These are phyloP conservation scores for Morella rubra DNA, from an alignment of 306 rosid species.

Conservation along the genomic window DNA sequence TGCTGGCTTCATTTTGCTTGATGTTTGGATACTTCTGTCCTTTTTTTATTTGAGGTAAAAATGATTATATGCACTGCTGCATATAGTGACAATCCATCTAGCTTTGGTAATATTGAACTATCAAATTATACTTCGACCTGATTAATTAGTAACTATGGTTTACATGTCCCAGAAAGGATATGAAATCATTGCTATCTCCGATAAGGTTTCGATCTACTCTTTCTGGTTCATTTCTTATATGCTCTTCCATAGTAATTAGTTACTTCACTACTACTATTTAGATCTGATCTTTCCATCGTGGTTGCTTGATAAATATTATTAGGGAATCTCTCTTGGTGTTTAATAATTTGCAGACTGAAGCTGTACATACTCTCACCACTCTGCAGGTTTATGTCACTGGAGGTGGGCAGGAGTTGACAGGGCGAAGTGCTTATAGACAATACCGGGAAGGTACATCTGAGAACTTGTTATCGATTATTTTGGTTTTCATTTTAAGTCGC, in stretches of 20 bases:
- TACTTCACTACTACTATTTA: not conserved
- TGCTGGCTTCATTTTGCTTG: not conserved
- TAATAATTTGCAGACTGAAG: not conserved
- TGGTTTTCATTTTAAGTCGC: not conserved
- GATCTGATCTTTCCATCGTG: not conserved
- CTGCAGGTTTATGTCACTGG: slow-evolving; percentile 73
- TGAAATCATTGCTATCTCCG: not conserved
- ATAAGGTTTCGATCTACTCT: not conserved
- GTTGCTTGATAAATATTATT: not conserved
- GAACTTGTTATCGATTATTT: not conserved
- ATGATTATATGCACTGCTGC: not conserved
- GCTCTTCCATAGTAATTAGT: not conserved
- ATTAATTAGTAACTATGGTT: not conserved
- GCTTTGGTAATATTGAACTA: not conserved
- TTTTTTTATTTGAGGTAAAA: not conserved
- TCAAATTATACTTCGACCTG: not conserved
- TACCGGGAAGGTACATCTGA: slow-evolving; percentile 57
- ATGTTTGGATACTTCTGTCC: not conserved
- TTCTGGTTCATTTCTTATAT: not conserved
- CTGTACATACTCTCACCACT: slow-evolving; percentile 22
- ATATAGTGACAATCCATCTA: not conserved
- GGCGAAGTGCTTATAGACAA: slow-evolving; percentile 55
- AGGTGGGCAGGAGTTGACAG: slow-evolving; percentile 71
- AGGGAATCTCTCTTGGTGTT: not conserved
- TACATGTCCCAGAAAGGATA: not conserved